These are phyloP conservation scores for Ustilago curta DNA, from an alignment of 1,284 basidiomycete species.

Conservation along the genomic window DNA sequence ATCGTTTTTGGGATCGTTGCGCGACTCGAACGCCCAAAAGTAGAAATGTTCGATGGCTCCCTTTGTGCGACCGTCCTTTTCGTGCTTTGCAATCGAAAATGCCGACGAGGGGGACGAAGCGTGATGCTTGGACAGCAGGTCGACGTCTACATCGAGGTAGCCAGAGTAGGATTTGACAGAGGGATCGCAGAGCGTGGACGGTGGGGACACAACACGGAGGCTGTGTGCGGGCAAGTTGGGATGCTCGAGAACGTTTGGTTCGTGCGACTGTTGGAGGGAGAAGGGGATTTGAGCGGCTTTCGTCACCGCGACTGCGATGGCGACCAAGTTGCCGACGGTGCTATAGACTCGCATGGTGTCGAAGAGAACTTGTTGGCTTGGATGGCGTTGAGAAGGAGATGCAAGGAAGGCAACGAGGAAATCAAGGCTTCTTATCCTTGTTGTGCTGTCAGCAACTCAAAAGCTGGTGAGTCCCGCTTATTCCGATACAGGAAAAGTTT, in stretches of 20 bases:
- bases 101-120: not conserved
- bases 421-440: not conserved
- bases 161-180: slow-evolving; percentile 59
- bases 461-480: slow-evolving; percentile 15
- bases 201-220: slow-evolving; percentile 58
- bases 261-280: slow-evolving; percentile 13
- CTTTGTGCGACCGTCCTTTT: slow-evolving; percentile 35
- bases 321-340: slow-evolving; percentile 8
- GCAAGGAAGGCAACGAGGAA: not conserved
- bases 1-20: slow-evolving; percentile 59
- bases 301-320: slow-evolving; percentile 18
- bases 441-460: too few relatives aligned
- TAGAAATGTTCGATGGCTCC: slow-evolving; percentile 68
- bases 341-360: slow-evolving; percentile 20
- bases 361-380: not conserved
- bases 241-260: slow-evolving; percentile 41
- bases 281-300: slow-evolving; percentile 49
- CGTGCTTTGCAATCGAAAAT: slow-evolving; percentile 21
- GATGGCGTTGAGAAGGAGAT: not conserved
- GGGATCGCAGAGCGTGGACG: slow-evolving; percentile 58
- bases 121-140: slow-evolving; percentile 52
- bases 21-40: slow-evolving; percentile 68
- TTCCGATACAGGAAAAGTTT: slow-evolving; percentile 10
- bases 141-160: slow-evolving; percentile 68
- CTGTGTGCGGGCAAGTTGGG: slow-evolving; percentile 65